Conservation (phyloP, 495 filamentous ascomycete genomes). For the Halenospora varia region DNA sequence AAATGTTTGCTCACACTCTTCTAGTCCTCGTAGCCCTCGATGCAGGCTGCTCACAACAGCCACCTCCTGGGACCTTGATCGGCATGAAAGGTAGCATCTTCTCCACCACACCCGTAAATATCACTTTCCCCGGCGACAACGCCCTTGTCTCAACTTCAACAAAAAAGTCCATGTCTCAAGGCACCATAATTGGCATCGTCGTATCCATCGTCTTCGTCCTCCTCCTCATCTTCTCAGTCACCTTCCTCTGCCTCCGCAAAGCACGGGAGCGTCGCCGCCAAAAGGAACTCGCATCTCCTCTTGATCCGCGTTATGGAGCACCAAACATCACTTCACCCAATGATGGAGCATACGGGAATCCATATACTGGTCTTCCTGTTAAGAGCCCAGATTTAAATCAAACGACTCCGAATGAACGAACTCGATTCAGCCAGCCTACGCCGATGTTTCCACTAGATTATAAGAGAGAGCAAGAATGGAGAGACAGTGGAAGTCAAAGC, state of each 20-base stretch:
- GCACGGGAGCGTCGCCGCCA: slow-evolving; percentile 14
- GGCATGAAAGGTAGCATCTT: slow-evolving; percentile 46
- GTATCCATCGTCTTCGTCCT: slow-evolving; percentile 38
- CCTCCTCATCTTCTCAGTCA: slow-evolving; percentile 35
- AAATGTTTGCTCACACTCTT: slow-evolving; percentile 5
- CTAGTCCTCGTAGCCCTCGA: slow-evolving; percentile 41
- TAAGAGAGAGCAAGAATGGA: not conserved
- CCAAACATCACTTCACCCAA: slow-evolving; percentile 13
- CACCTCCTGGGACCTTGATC: slow-evolving; percentile 32
- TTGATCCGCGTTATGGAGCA: slow-evolving; percentile 19
- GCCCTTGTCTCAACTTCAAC: slow-evolving; percentile 21
- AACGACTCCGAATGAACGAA: not conserved
- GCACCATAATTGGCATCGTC: slow-evolving; percentile 45
- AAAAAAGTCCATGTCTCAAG: slow-evolving; percentile 35
- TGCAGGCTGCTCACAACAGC: slow-evolving; percentile 41
- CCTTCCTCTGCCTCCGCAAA: slow-evolving; percentile 43
- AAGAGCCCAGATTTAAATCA: not conserved
- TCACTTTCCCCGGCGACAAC: slow-evolving; percentile 30
- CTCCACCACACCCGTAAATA: slow-evolving; percentile 34
- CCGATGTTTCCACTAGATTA: not conserved
- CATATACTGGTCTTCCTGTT: not conserved
- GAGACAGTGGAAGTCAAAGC: not conserved
- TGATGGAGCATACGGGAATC: slow-evolving; percentile 11
- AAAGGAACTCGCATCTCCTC: slow-evolving; percentile 2
- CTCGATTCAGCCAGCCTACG: not conserved